Conservation (phyloP, 2,329 filamentous ascomycete genomes). For the Penicillium concentricum region DNA sequence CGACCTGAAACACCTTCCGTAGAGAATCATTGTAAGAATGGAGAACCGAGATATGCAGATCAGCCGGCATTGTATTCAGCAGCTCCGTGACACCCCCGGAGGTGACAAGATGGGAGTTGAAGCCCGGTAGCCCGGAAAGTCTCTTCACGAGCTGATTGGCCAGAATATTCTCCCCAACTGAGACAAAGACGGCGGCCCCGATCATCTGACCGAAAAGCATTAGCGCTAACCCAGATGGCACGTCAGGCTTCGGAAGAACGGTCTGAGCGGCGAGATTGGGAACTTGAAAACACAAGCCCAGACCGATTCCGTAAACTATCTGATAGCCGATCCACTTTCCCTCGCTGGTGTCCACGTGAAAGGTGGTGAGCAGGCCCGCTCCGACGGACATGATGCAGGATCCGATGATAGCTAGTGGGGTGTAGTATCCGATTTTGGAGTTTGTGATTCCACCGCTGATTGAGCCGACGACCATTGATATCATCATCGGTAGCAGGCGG, state of each 20-base stretch:
- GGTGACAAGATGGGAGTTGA: neutral
- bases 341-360: neutral
- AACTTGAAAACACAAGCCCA: neutral
- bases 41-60: neutral
- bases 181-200: neutral
- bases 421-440: neutral
- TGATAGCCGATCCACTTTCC: neutral
- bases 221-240: neutral
- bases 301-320: neutral
- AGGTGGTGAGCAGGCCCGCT: neutral
- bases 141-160: neutral
- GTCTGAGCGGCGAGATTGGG: neutral
- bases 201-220: neutral
- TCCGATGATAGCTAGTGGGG: neutral
- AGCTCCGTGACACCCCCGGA: neutral
- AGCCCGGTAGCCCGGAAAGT: neutral
- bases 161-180: neutral
- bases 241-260: neutral
- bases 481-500: neutral
- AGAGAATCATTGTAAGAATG: neutral
- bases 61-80: neutral
- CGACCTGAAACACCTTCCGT: neutral
- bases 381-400: neutral
- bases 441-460: neutral
- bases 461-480: neutral